Conservation (phyloP, 2,329 filamentous ascomycete genomes). For the Apiospora malaysiana region DNA sequence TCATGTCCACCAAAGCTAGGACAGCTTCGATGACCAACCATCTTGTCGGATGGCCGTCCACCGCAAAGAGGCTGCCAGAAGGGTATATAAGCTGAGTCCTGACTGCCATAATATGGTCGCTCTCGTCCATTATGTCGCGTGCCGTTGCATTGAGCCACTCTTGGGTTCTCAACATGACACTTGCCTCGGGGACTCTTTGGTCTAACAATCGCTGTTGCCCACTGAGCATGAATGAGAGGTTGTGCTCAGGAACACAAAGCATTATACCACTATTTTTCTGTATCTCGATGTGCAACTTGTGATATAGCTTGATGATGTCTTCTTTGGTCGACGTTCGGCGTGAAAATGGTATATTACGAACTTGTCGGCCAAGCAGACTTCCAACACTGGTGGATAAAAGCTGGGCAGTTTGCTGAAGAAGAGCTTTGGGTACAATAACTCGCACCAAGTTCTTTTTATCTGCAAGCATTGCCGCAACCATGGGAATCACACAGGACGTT, state of each 20-base stretch:
- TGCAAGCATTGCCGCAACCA: conserved; percentile 53
- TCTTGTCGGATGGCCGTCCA: conserved; percentile 59
- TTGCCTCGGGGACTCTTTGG: conserved; percentile 45
- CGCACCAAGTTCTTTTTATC: conserved; percentile 54
- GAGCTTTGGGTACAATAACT: conserved; percentile 61
- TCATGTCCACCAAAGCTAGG: conserved; percentile 47
- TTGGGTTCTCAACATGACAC: conserved; percentile 57
- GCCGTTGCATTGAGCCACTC: conserved; percentile 53
- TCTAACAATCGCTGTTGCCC: conserved; percentile 63
- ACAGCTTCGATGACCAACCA: conserved; percentile 53
- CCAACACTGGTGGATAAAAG: conserved; percentile 61
- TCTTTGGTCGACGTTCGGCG: conserved; percentile 49
- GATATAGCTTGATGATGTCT: conserved; percentile 44
- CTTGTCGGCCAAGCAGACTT: conserved; percentile 56
- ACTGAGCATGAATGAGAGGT: conserved; percentile 67
- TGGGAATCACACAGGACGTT: conserved; percentile 61
- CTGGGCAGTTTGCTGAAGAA: conserved; percentile 63
- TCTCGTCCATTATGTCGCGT: conserved; percentile 70
- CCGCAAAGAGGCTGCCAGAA: conserved; percentile 50
- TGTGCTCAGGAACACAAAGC: conserved; percentile 66
- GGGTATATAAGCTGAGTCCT: conserved; percentile 64
- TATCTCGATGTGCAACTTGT: conserved; percentile 46
- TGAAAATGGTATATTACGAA: conserved; percentile 65
- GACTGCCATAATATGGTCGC: conserved; percentile 58
- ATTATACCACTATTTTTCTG: conserved; percentile 56